Evolutionary conservation across 2,329 filamentous ascomycete species (phyloP), one percentile per base, ranked within the genome.

Genomic region (Neonectria sp.): DNA sequence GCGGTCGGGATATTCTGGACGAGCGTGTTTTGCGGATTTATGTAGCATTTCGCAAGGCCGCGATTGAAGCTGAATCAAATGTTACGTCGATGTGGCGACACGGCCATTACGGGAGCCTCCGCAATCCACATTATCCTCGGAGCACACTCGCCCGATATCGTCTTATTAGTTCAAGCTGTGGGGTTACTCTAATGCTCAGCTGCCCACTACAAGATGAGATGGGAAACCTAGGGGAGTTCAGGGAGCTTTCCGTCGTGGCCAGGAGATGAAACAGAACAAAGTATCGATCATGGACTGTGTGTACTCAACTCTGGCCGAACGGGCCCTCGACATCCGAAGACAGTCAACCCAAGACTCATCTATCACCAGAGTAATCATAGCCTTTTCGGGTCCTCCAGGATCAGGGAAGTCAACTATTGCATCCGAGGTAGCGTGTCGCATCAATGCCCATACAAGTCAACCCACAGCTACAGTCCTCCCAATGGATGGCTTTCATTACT

Each of bases 341-440:
- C 7, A 51, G 2, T 55, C 56, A 13, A 35, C 25, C 25, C 27
- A 25, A n/a, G 27, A 55, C 29, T 29, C 24, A 1, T 46, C 60
- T 12, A 37, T 37, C 25, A 13, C 43, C n/a, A 37, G 62, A 8
- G 31, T 65, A n/a, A 27, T 60, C 40, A 60, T 65, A 17, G 31
- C 62, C 1, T 35, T 65, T 4, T 45, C 62, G 25, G 62, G 62
- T 3, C 62, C 62, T 35, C 62, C 62, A 3, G 62, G 56, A 29
- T 65, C 62, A 11, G 62, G 62, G 31, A 65, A 65, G 24, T 51
- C 62, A 2, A 65, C 56, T n/a, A 27, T 60, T 33, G 62, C 62
- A 9, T 56, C 56, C n/a, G 56, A 65, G 31, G 62, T 56, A 17
- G 56, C 60, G 11, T 43, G 40, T 8, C 62, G 56, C 25, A 55